Conservation (phyloP, 352 stramenopile genomes). For the Phytopythium helicoides region DNA sequence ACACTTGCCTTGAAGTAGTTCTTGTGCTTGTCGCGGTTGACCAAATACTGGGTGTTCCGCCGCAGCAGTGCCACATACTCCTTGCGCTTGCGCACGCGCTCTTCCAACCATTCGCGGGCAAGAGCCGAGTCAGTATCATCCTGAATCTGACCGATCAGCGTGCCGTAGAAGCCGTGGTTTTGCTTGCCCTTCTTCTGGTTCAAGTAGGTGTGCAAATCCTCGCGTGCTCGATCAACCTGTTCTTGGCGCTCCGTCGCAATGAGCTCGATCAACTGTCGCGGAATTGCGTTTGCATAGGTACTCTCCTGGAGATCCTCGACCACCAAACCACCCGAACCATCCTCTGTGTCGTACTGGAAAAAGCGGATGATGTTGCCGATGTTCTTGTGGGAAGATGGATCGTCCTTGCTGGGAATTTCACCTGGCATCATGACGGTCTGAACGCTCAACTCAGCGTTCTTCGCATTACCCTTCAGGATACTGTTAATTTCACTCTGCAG, state of each 20-base stretch:
- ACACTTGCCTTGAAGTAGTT: slow-evolving; percentile 89
- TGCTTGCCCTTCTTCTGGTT: slow-evolving; percentile 87
- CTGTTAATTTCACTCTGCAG: slow-evolving; percentile 66
- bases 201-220: slow-evolving; percentile 78
- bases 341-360: slow-evolving; percentile 87
- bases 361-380: slow-evolving; percentile 89
- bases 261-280: slow-evolving; percentile 76
- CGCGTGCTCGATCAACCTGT: slow-evolving; percentile 71
- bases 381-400: slow-evolving; percentile 75
- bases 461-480: slow-evolving; percentile 65
- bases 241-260: slow-evolving; percentile 77
- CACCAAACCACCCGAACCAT: slow-evolving; percentile 72
- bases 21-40: slow-evolving; percentile 88
- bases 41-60: slow-evolving; percentile 83
- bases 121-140: slow-evolving; percentile 78
- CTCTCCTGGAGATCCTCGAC: slow-evolving; percentile 85
- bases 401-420: slow-evolving; percentile 67
- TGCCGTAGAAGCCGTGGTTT: slow-evolving; percentile 81
- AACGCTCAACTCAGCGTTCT: slow-evolving; percentile 82
- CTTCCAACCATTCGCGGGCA: slow-evolving; percentile 78
- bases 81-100: slow-evolving; percentile 69
- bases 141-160: slow-evolving; percentile 85
- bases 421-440: slow-evolving; percentile 88
- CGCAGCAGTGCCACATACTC: slow-evolving; percentile 81
- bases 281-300: slow-evolving; percentile 74